Evolutionary conservation across 169 alveolate species (phyloP), one percentile per base, ranked within the genome.

Genomic region (Plasmodium malariae): DNA sequence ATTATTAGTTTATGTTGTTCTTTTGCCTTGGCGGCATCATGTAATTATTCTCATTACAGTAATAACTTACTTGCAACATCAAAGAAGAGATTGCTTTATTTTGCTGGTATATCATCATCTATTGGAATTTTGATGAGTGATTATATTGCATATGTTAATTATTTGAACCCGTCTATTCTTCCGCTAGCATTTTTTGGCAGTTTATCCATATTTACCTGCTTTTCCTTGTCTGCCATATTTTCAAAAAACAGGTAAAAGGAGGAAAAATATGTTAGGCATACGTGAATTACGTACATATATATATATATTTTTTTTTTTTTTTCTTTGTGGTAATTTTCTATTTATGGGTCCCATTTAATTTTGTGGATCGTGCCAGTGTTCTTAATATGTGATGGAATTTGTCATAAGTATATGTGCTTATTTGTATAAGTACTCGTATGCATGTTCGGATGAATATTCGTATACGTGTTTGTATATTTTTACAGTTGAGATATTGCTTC

Each of bases 141-240:
- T 34, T 80, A 80, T 24, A 80, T 80, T n/a, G 74, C 70, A 4
- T 80, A 80, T 69, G 80, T 80, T 65, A 80, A 80, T 67, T 67
- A 67, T 70, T 69, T 80, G 49, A 80, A 80, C 43, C 90, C 90
- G 14, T 80, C 90, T 32, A 80, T 80, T 26, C 80, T 80, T 11
- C 90, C 90, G 32, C 40, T 80, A 36, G 90, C 90, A 19, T 80
- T 80, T 49, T 80, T 80, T 49, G 90, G 90, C 4, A 80, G 90
- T 19, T 69, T 80, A 40, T 80, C 90, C 28, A 80, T 80, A 65
- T 80, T 80, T 36, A 49, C 69, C 24, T 80, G 90, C 62, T 67
- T 80, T 70, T 80, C 90, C 60, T n/a, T 63, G 70, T 67, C 90
- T 21, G 90, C 90, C 34, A 80, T 80, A 49, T 80, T 80, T 80